Percentiles rank a stretch among this genome's conserved stretches.
phyloP scores from a whole-genome alignment of 1,139 yeast genomes.

The Candida dubliniensis region DNA sequence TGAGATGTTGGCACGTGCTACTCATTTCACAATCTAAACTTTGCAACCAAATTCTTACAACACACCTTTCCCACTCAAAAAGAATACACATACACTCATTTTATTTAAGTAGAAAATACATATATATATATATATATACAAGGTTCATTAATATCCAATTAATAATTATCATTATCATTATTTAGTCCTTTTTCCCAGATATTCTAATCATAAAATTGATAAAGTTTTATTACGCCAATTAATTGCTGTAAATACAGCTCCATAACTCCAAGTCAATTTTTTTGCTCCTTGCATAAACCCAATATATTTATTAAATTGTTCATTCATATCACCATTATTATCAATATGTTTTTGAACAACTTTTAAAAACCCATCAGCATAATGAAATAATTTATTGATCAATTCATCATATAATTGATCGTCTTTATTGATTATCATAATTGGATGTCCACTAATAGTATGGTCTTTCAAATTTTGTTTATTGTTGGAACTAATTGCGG shows the following conservation, averaged over 20 bases:
- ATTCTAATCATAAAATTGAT: neutral
- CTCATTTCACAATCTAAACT: too few relatives aligned
- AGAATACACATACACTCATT: too few relatives aligned
- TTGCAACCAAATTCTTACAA: too few relatives aligned
- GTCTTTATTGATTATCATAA: slow-evolving; percentile 35
- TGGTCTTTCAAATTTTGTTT: slow-evolving; percentile 28
- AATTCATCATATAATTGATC: slow-evolving; percentile 48
- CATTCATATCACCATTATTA: slow-evolving; percentile 76
- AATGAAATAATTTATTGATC: slow-evolving; percentile 46
- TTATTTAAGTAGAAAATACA: too few relatives aligned
- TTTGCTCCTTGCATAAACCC: slow-evolving; percentile 90
- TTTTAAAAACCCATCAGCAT: slow-evolving; percentile 76
- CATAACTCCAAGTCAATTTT: slow-evolving; percentile 89
- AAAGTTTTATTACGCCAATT: slow-evolving; percentile 51
- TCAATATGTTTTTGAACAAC: slow-evolving; percentile 73
- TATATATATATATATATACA: too few relatives aligned
- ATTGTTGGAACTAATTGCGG: slow-evolving; percentile 2
- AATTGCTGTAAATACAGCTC: slow-evolving; percentile 71
- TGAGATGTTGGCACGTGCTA: too few relatives aligned
- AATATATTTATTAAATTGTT: slow-evolving; percentile 76
- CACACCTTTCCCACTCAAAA: too few relatives aligned
- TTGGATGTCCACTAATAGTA: slow-evolving; percentile 28
- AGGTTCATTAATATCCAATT: too few relatives aligned
- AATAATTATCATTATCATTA: too few relatives aligned
- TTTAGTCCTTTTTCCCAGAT: too few relatives aligned